Base-by-base conservation (phyloP, 768 basidiomycete species). In the Collybiopsis confluens region DNA sequence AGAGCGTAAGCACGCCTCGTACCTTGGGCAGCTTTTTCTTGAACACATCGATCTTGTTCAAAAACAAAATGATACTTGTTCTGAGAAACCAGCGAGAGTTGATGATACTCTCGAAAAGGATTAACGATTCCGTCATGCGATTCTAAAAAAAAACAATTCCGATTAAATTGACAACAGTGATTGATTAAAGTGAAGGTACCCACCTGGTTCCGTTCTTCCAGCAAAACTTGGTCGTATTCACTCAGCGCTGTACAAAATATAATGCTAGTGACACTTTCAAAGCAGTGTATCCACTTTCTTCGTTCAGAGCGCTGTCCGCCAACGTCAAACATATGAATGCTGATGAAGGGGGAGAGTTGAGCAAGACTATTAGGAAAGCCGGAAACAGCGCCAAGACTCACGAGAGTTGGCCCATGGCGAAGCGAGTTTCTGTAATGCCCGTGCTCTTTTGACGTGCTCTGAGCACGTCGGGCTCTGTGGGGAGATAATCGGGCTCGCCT, bases 341-440 rank as follows among this genome's bases (percentile, higher is more conserved):
- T 60, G 13, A 6, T 33, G 30, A 6, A 33, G 30, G n/a, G 33
- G 26, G 23, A 46, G 15, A 40, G n/a, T 26, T 49, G 21, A 21
- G n/a, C 5, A 33, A 27, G 27, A n/a, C 30, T 10, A 52, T 40
- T 35, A 30, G n/a, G 38, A 36, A 44, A 21, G 4, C 4, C 8
- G 16, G 35, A 49, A 28, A 27, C 9, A 55, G 23, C 30, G 37
- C 4, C 16, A 2, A 20, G 15, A 77, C 78, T 54, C 58, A 83
- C 80, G 80, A 79, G 5, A 83, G 65, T 45, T 75, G 80, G 2
- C 86, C 88, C 78, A 90, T 81, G 11, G 74, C 76, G 54, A 91
- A 90, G 62, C 86, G 70, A 5, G 94, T 97, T 70, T 98, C 94
- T 4, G 84, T 86, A 61, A 98, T 95, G 16, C 93, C 93, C 2